Evolutionary conservation across 805 yeast species (phyloP).

Genomic region (Torulaspora franciscae): DNA sequence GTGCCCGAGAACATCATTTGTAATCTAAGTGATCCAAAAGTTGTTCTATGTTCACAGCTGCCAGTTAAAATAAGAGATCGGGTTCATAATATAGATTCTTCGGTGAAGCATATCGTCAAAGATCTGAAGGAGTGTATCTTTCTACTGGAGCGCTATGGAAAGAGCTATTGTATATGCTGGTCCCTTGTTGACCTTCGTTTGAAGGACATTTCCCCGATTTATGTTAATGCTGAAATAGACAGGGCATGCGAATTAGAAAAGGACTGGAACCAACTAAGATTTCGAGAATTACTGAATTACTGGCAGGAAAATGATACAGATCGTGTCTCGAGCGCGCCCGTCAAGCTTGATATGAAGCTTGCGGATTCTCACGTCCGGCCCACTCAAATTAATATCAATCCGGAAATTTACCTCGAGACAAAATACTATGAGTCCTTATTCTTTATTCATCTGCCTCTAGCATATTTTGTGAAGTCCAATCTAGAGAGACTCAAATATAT

Average conservation of each 20-base stretch:
- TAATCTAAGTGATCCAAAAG: slow-evolving; percentile 6
- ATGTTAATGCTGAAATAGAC: not conserved
- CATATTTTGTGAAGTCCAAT: slow-evolving; percentile 46
- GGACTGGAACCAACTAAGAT: slow-evolving; percentile 10
- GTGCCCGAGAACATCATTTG: slow-evolving; percentile 13
- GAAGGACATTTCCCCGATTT: slow-evolving; percentile 4
- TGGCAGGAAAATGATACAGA: slow-evolving; percentile 13
- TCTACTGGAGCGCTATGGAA: slow-evolving; percentile 24
- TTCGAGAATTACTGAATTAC: slow-evolving; percentile 11
- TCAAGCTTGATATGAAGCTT: slow-evolving; percentile 10
- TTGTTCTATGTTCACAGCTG: slow-evolving; percentile 6
- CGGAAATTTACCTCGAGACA: slow-evolving; percentile 25
- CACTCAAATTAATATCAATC: slow-evolving; percentile 12
- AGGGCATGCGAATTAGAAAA: not conserved
- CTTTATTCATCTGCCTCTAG: slow-evolving; percentile 35
- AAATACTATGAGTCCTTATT: slow-evolving; percentile 38
- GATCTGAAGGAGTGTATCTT: not conserved
- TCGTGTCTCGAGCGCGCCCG: not conserved
- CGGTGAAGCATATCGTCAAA: slow-evolving; percentile 10
- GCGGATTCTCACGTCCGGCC: slow-evolving; percentile 4
- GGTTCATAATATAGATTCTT: not conserved
- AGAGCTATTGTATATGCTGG: slow-evolving; percentile 21
- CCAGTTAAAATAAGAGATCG: slow-evolving; percentile 6
- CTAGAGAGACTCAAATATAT: slow-evolving; percentile 43
- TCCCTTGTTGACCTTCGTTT: slow-evolving; percentile 3